Conservation (phyloP, 73 alveolate genomes). For the Symbiodinium pilosum region DNA sequence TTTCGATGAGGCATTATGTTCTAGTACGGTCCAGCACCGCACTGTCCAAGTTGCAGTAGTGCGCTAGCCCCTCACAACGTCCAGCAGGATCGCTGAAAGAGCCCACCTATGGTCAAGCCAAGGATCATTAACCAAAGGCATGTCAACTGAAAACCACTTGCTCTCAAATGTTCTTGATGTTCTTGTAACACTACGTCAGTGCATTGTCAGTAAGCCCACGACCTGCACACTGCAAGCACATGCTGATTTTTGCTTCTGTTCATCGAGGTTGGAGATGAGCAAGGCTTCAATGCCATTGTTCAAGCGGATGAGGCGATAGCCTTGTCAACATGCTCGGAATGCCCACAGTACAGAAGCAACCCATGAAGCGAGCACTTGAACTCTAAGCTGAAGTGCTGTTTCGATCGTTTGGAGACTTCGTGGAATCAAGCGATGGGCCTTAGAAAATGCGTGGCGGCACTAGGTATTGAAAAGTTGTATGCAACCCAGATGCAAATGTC, state of each 20-base stretch:
- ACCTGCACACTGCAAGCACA: slow-evolving; percentile 79
- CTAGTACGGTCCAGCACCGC: neutral
- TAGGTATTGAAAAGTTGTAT: too few relatives aligned
- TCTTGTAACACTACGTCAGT: too few relatives aligned
- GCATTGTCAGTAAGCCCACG: too few relatives aligned
- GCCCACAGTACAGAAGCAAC: too few relatives aligned
- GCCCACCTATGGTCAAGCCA: slow-evolving; percentile 40
- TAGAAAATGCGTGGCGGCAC: too few relatives aligned
- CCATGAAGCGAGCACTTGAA: neutral
- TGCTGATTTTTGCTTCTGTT: slow-evolving; percentile 64
- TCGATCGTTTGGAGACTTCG: slow-evolving; percentile 88
- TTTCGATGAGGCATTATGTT: too few relatives aligned
- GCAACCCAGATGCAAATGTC: too few relatives aligned
- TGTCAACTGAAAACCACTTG: too few relatives aligned
- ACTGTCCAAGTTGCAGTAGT: slow-evolving; percentile 18
- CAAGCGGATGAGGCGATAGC: slow-evolving; percentile 61
- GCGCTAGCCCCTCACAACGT: slow-evolving; percentile 60
- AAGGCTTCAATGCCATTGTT: slow-evolving; percentile 61
- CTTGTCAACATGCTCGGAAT: too few relatives aligned
- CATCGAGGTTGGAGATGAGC: slow-evolving; percentile 48
- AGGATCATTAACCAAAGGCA: too few relatives aligned
- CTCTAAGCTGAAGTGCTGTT: slow-evolving; percentile 22
- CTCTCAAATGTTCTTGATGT: too few relatives aligned
- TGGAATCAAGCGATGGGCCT: slow-evolving; percentile 65
- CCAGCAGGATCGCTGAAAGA: slow-evolving; percentile 66